Percentiles rank a stretch among this genome's conserved stretches.
Evolutionary conservation across 345 rosid genomes (phyloP).

Genomic region (Erodium maritimum): DNA sequence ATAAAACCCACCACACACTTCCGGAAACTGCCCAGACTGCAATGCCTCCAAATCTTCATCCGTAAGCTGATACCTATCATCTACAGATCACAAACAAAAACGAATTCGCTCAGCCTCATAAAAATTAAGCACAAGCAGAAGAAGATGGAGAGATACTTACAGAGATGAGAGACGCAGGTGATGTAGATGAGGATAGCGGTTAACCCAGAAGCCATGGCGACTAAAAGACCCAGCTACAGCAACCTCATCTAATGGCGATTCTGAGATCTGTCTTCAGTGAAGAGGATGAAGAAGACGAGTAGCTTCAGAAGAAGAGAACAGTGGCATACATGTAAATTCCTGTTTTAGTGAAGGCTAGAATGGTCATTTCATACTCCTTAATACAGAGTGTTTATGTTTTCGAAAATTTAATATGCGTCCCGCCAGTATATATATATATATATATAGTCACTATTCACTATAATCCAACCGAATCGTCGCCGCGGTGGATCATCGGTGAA

Average conservation of each 20-base stretch:
- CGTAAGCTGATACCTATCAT: constrained; percentile 35
- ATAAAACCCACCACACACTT: constrained; percentile 72
- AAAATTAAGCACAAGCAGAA: constrained; percentile 2
- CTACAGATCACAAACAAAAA: constrained; percentile 28
- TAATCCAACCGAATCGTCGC: too few relatives aligned
- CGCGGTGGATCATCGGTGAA: too few relatives aligned
- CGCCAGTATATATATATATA: too few relatives aligned
- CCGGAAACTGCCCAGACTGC: constrained; percentile 45
- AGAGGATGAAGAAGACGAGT: background rate
- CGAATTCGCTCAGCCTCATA: constrained; percentile 1
- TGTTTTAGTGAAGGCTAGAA: too few relatives aligned
- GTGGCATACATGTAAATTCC: too few relatives aligned
- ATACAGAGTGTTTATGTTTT: too few relatives aligned
- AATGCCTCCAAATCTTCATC: constrained; percentile 61
- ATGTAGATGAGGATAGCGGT: constrained; percentile 65
- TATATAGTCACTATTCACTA: too few relatives aligned
- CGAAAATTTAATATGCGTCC: too few relatives aligned
- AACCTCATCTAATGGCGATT: constrained; percentile 35
- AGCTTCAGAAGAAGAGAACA: background rate
- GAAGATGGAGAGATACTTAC: constrained; percentile 21
- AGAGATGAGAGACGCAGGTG: constrained; percentile 54
- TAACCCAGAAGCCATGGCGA: constrained; percentile 57
- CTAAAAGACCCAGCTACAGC: constrained; percentile 41
- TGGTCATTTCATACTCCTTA: too few relatives aligned
- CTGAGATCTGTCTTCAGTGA: background rate